A percentile compares a stretch with the other conserved stretches of the same genome.
These are phyloP conservation scores for Podaxis sp. DNA, from an alignment of 768 basidiomycete genomes.

Conservation along the genomic window DNA sequence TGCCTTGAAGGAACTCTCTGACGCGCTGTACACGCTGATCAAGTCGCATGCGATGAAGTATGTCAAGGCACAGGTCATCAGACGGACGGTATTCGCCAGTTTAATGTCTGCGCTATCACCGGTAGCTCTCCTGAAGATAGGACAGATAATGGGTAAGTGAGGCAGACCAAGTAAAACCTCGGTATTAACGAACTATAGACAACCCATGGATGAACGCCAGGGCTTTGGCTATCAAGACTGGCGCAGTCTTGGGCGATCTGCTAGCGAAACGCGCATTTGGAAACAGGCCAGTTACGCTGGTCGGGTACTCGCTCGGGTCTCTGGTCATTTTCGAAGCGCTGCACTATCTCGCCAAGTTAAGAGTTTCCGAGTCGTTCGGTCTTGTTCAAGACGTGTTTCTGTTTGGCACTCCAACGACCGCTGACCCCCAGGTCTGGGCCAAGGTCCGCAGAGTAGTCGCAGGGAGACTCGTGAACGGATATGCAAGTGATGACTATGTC, in stretches of 20 bases:
- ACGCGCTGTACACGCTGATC: slow-evolving; percentile 43
- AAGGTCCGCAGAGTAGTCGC: slow-evolving; percentile 47
- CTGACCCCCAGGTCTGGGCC: slow-evolving; percentile 42
- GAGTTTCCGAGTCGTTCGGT: slow-evolving; percentile 42
- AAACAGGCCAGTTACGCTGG: slow-evolving; percentile 51
- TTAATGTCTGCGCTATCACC: slow-evolving; percentile 53
- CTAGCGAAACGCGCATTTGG: slow-evolving; percentile 51
- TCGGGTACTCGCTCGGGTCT: slow-evolving; percentile 58
- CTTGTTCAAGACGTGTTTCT: slow-evolving; percentile 56
- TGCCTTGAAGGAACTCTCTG: slow-evolving; percentile 48
- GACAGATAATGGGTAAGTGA: slow-evolving; percentile 49
- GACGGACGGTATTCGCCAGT: slow-evolving; percentile 49
- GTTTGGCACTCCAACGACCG: slow-evolving; percentile 49
- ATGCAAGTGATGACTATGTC: slow-evolving; percentile 51
- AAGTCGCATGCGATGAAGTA: slow-evolving; percentile 51
- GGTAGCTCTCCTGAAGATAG: slow-evolving; percentile 48
- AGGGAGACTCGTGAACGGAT: slow-evolving; percentile 56
- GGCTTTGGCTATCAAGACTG: slow-evolving; percentile 52
- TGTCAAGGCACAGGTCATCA: slow-evolving; percentile 47
- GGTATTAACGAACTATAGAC: slow-evolving; percentile 30
- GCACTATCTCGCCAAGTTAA: slow-evolving; percentile 43
- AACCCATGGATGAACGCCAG: slow-evolving; percentile 62
- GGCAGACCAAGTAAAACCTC: neutral
- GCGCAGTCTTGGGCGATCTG: slow-evolving; percentile 52
- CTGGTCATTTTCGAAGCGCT: slow-evolving; percentile 59